Percentiles rank a stretch among this genome's conserved stretches.
phyloP scores from a whole-genome alignment of 2,329 filamentous ascomycete species.

The Sporothrix variecibatus region DNA sequence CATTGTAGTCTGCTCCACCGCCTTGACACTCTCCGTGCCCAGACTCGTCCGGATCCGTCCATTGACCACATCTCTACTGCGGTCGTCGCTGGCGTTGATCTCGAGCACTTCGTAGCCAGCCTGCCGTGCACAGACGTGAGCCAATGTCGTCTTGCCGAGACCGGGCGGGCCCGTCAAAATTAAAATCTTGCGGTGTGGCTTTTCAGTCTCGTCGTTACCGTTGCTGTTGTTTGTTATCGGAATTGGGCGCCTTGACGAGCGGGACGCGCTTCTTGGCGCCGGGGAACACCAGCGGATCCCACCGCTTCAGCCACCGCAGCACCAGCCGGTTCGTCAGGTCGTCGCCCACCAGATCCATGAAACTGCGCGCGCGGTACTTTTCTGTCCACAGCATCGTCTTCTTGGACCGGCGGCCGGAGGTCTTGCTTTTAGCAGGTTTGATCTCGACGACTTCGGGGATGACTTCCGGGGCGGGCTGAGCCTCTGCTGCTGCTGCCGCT shows the following conservation, averaged over 20 bases:
- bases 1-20: conserved; percentile 59
- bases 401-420: neutral
- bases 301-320: conserved; percentile 88
- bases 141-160: conserved; percentile 91
- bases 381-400: conserved; percentile 82
- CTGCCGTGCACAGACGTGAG: conserved; percentile 92
- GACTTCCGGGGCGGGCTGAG: neutral
- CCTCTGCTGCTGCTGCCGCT: neutral
- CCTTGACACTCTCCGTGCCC: conserved; percentile 90
- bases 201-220: conserved; percentile 60
- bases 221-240: neutral
- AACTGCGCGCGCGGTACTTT: conserved; percentile 90
- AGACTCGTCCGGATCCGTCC: conserved; percentile 88
- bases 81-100: conserved; percentile 96
- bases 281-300: conserved; percentile 91
- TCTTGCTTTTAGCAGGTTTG: neutral
- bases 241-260: neutral
- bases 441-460: conserved; percentile 44
- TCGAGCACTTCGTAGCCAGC: conserved; percentile 96
- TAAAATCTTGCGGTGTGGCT: conserved; percentile 80
- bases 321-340: conserved; percentile 91
- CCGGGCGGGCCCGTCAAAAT: conserved; percentile 90
- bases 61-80: conserved; percentile 85
- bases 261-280: conserved; percentile 40
- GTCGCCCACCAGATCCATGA: conserved; percentile 91